phyloP scores from a whole-genome alignment of 1,284 basidiomycete species.

The Ustilago shanxiensis region DNA sequence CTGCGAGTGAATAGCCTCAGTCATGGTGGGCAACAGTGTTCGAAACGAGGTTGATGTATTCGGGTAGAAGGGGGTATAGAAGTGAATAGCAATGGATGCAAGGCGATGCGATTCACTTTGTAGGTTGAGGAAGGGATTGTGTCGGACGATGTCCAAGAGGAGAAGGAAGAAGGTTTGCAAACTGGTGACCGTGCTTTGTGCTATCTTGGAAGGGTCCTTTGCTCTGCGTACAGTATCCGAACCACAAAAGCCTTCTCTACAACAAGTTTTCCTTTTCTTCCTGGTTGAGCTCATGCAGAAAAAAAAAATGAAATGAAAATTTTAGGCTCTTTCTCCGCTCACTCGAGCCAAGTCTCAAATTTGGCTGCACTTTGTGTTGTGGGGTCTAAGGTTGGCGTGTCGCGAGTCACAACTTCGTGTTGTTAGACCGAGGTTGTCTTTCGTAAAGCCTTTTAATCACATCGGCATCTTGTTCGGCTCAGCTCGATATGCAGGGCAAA shows the following conservation, averaged over 20 bases:
- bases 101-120: constrained; percentile 13
- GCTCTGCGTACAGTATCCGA: too few species aligned
- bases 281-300: constrained; percentile 4
- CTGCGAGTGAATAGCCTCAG: constrained; percentile 84
- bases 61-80: constrained; percentile 8
- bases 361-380: not conserved
- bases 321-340: constrained; percentile 16
- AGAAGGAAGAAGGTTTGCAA: constrained; percentile 18
- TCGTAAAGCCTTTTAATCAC: not conserved
- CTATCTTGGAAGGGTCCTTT: too few species aligned
- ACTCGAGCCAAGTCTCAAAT: constrained; percentile 4
- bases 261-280: not conserved
- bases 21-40: constrained; percentile 40
- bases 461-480: not conserved
- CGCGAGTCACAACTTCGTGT: not conserved
- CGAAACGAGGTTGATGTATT: not conserved
- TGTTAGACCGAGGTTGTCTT: constrained; percentile 8
- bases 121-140: constrained; percentile 11
- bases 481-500: constrained; percentile 3
- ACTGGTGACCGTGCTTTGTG: too few species aligned
- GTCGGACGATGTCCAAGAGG: constrained; percentile 52
- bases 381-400: too few species aligned
- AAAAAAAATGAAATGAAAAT: constrained; percentile 1
- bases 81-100: constrained; percentile 6
- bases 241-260: too few species aligned